A percentile compares a stretch with the other conserved stretches of the same genome.
Conservation (phyloP, 129 eudicot genomes). For the Oenanthe sinensis region DNA sequence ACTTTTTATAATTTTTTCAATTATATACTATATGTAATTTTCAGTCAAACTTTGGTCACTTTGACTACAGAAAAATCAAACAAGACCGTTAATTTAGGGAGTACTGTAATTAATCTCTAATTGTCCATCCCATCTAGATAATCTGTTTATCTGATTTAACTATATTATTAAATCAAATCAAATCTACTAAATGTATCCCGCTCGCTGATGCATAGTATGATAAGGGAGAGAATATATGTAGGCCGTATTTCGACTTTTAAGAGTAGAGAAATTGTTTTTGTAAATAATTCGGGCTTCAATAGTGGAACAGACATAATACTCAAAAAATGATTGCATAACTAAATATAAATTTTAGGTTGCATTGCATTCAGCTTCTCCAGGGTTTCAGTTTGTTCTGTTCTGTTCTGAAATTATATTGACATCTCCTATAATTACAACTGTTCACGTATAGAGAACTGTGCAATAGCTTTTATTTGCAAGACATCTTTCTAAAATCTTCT, state of each 20-base stretch:
- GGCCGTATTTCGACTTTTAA: not conserved
- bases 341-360: not conserved
- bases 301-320: too few relatives aligned
- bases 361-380: not conserved
- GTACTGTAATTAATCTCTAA: too few relatives aligned
- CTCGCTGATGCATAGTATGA: too few relatives aligned
- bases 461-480: not conserved
- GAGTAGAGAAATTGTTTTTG: too few relatives aligned
- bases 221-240: too few relatives aligned
- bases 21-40: too few relatives aligned
- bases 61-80: too few relatives aligned
- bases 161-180: not conserved
- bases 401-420: slow-evolving; percentile 7
- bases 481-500: not conserved
- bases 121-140: not conserved
- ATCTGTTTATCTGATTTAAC: not conserved
- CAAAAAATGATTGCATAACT: not conserved
- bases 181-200: not conserved
- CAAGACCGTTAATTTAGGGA: too few relatives aligned
- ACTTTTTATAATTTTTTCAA: too few relatives aligned
- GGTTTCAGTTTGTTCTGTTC: not conserved
- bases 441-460: not conserved
- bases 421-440: not conserved
- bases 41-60: too few relatives aligned
- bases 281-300: too few relatives aligned